A percentile compares a stretch with the other conserved stretches of the same genome.
These are phyloP conservation scores for Asterella californica DNA, from an alignment of 225 moss, liverwort and hornwort genomes.

Conservation along the genomic window DNA sequence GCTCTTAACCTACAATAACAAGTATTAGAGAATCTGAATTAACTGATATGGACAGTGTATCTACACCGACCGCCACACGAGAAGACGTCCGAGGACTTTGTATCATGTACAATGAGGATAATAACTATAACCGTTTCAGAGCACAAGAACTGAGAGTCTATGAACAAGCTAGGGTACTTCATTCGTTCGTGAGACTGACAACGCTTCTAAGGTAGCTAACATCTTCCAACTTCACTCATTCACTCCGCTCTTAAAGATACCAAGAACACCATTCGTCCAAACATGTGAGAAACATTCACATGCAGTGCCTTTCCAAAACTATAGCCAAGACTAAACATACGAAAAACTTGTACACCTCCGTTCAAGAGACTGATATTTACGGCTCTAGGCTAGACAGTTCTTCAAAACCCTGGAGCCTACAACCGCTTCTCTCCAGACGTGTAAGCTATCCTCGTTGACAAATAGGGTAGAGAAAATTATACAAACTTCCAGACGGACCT, in stretches of 20 bases:
- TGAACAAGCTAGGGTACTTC: too few relatives aligned
- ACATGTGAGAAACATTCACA: not conserved
- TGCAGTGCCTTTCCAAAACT: not conserved
- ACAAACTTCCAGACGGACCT: conserved; percentile 44
- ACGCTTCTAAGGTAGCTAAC: too few relatives aligned
- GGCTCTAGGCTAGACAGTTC: not conserved
- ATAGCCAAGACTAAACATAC: not conserved
- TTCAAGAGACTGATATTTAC: not conserved
- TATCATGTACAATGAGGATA: too few relatives aligned
- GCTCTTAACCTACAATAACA: not conserved
- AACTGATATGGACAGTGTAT: too few relatives aligned
- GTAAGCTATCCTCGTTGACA: not conserved
- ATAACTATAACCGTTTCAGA: too few relatives aligned
- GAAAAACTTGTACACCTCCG: not conserved
- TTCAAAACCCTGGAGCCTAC: not conserved
- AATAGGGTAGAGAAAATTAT: not conserved
- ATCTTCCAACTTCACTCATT: too few relatives aligned
- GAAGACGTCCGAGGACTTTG: too few relatives aligned
- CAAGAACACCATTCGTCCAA: not conserved
- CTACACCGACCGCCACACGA: too few relatives aligned
- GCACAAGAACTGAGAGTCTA: too few relatives aligned
- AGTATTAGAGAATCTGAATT: not conserved
- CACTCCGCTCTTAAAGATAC: not conserved
- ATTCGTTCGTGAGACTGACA: too few relatives aligned
- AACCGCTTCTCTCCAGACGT: not conserved